Base-by-base conservation (phyloP, 768 basidiomycete genomes). In the Sarcomyxa edulis region DNA sequence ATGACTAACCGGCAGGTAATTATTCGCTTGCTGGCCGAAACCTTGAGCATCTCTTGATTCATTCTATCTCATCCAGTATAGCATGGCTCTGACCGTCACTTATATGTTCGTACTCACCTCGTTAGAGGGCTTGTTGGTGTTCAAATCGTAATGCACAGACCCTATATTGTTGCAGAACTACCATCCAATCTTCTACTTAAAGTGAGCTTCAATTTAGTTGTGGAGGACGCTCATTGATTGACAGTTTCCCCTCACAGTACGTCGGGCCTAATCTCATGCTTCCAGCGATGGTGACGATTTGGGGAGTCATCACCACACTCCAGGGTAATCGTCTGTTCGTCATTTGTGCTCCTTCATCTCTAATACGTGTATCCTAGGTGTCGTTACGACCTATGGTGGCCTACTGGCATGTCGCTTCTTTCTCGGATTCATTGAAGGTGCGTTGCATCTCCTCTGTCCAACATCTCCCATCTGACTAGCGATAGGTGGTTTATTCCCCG, bases 281-380 rank as follows among this genome's bases (percentile, higher is more conserved):
- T 35, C 83, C 84, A 0, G 55, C 72, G 1, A 75, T 84, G 70
- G 56, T 84, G 34, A 68, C 72, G 0, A 48, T 75, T 1, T 87
- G 84, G 83, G 84, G 84, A n/a, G 33, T 83, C n/a, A 69, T 78
- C 10, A 68, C 72, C 7, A 66, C 77, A 7, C 60, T 76, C 29
- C 81, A 85, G 68, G 81, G 78, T 70, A 31, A 39, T 44, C 6
- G 47, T 15, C 20, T 3, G 14, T 24, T 31, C 8, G 8, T 7
- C n/a, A n/a, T 34, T 15, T 14, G 11, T 38, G 9, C 36, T 14
- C n/a, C 12, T 14, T 19, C 16, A 7, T 9, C 23, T 7, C 34
- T 23, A 32, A 37, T 20, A 22, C 26, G 15, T 25, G 16, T n/a
- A 16, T 18, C 15, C 3, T 43, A 53, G 77, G 83, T 20, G 64